Conservation (phyloP, 371 early-diverging fungal genomes). For the Mortierella sp. region DNA sequence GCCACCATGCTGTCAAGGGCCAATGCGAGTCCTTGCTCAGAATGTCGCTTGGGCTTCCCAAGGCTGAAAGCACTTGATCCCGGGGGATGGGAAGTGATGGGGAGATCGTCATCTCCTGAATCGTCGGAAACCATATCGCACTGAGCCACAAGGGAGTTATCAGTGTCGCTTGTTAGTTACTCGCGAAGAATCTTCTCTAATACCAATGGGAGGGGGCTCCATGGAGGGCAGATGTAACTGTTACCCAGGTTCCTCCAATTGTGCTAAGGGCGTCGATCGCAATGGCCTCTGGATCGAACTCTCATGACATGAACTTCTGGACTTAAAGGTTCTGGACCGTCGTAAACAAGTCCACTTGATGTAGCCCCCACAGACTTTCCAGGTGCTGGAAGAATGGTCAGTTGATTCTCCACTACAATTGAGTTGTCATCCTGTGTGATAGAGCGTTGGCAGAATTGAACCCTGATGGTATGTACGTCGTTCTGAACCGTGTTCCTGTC, state of each 20-base stretch:
- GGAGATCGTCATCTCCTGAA: conserved; percentile 11
- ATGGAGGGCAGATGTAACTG: conserved; percentile 11
- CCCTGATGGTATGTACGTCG: conserved; percentile 14
- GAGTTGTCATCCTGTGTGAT: conserved; percentile 6
- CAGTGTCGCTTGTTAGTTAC: conserved; percentile 3
- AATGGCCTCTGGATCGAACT: neutral
- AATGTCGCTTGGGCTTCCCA: conserved; percentile 5
- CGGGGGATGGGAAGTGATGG: conserved; percentile 4
- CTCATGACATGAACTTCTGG: conserved; percentile 10
- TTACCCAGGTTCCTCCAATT: conserved; percentile 6
- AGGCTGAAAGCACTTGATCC: neutral
- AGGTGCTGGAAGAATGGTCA: conserved; percentile 13
- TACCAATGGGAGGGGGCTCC: conserved; percentile 4
- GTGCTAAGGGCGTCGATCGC: conserved; percentile 5
- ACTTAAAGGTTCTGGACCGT: conserved; percentile 7
- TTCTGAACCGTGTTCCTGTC: conserved; percentile 15
- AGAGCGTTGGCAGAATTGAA: conserved; percentile 26
- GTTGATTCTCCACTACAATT: conserved; percentile 14
- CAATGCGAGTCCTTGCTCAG: conserved; percentile 10
- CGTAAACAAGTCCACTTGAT: conserved; percentile 14
- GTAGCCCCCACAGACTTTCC: conserved; percentile 6
- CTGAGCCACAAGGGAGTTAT: conserved; percentile 17
- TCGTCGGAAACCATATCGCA: conserved; percentile 1
- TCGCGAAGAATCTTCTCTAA: conserved; percentile 13
- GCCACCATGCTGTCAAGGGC: conserved; percentile 10